Evolutionary conservation across 805 yeast genomes (phyloP), one percentile per base, ranked within the genome.

Genomic region (Priceomyces fermenticarens): DNA sequence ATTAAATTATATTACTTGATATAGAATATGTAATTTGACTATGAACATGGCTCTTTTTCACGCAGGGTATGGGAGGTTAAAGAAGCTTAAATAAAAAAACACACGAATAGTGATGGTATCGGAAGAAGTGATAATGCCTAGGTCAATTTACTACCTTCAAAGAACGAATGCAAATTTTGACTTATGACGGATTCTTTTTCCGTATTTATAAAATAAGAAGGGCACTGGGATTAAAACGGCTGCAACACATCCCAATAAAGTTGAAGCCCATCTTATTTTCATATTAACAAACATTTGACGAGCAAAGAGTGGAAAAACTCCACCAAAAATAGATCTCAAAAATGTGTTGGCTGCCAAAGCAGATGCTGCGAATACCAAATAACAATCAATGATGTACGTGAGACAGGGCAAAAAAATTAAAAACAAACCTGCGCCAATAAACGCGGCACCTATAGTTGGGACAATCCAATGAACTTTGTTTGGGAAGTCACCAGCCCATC

Each of bases 401-500:
- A 78, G 53, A 40, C 75, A 67, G 4, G 80, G 75, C 47, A 74
- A 75, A 65, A 78, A 78, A 34, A 75, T 66, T 35, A 69, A 65
- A 32, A 77, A 56, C 44, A 77, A 66, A 4, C 80, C 81, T 44
- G 43, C 43, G 5, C 60, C 62, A 32, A 50, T 40, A 35, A 44
- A 48, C 0, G 62, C 50, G 3, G 77, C 75, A 32, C 73, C 64
- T 12, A 71, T 46, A 5, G 60, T 62, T 8, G 75, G 63, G 4
- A 78, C 81, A 15, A 78, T 79, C 88, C 88, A 87, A 54, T 81
- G 93, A 26, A 84, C 76, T 11, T 61, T 58, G 23, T 79, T 57
- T 34, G 74, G 81, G 60, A 81, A 86, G 45, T 78, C 73, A 55
- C 93, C 95, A 4, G 88, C 68, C 95, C 95, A 87, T 41, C 83